Conservation (phyloP, 768 basidiomycete genomes). For the Pisolithus microcarpus region DNA sequence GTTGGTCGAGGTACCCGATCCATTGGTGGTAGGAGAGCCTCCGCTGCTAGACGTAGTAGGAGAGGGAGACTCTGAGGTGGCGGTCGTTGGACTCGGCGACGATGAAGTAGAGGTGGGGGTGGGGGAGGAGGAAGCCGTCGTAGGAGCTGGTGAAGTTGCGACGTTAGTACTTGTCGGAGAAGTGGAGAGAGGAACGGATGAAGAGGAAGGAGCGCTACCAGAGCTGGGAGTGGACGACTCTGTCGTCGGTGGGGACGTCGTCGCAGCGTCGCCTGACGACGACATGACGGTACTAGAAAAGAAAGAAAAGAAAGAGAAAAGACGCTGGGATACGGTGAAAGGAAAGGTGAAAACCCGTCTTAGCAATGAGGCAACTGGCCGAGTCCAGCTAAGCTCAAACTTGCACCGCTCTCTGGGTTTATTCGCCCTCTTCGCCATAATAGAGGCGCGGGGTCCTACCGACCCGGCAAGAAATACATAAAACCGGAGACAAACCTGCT, state of each 20-base stretch:
- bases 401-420: too few relatives aligned
- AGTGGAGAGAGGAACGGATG: conserved; percentile 2
- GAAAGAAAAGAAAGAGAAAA: neutral
- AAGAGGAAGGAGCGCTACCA: conserved; percentile 17
- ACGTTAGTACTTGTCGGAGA: conserved; percentile 8
- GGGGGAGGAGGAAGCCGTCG: neutral
- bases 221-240: conserved; percentile 1
- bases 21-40: neutral
- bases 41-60: neutral
- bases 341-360: neutral
- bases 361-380: too few relatives aligned
- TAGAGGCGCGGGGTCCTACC: too few relatives aligned
- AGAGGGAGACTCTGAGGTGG: neutral
- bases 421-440: neutral
- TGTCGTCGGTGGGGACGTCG: neutral
- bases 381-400: too few relatives aligned
- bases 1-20: neutral
- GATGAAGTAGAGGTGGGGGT: conserved; percentile 4
- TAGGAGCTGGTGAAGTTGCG: neutral
- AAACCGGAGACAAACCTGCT: neutral
- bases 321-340: neutral
- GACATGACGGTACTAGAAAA: too few relatives aligned
- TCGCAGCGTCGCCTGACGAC: neutral
- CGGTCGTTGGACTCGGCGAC: conserved; percentile 3
- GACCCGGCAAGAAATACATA: neutral